Percentiles rank a stretch among this genome's conserved stretches.
Conservation (phyloP, 164 flowering plant species). For the Echeveria elegans region DNA sequence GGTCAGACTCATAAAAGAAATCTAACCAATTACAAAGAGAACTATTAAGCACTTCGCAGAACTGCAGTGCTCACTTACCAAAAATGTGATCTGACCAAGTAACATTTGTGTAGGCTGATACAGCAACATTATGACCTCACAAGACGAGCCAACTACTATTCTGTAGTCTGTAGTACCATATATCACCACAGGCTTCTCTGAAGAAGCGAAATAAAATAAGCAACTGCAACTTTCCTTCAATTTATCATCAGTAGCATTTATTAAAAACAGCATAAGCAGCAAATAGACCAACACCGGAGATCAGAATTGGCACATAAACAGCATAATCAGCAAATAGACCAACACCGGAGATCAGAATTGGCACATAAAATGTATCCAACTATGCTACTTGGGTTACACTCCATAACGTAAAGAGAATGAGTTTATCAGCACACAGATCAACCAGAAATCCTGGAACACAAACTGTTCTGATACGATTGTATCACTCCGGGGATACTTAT, state of each 20-base stretch:
- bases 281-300: neutral
- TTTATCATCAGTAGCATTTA: neutral
- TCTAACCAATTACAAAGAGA: neutral
- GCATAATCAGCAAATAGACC: neutral
- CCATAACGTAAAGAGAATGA: too few relatives aligned
- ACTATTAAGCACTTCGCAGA: neutral
- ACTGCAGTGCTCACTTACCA: neutral
- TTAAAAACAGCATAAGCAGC: neutral
- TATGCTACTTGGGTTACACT: too few relatives aligned
- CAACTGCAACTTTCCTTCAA: neutral
- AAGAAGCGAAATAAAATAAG: neutral
- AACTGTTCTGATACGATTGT: neutral
- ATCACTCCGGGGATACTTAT: neutral
- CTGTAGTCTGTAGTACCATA: neutral
- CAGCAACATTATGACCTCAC: neutral
- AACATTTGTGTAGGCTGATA: neutral
- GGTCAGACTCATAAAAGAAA: neutral
- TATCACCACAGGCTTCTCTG: neutral
- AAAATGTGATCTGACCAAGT: neutral
- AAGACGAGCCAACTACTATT: neutral
- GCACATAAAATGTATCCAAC: neutral
- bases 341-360: neutral
- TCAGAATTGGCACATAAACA: neutral
- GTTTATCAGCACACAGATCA: neutral
- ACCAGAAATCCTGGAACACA: neutral